Conservation (phyloP, 495 filamentous ascomycete genomes). For the Aspergillus diversus region DNA sequence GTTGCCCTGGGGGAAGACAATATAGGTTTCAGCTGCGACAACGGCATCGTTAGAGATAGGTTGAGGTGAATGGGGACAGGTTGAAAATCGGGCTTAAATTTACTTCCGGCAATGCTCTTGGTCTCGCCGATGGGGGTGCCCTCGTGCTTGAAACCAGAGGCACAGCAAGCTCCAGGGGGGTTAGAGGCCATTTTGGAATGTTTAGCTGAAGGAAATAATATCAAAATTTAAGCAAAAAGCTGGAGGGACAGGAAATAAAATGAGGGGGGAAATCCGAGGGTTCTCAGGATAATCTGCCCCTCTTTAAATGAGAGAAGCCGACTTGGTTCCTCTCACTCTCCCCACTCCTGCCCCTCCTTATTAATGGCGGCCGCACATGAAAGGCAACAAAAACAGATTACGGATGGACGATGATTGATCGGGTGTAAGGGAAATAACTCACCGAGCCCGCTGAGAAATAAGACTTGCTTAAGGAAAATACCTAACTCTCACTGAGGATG, state of each 20-base stretch:
- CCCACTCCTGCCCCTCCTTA: constrained; percentile 7
- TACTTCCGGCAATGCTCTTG: constrained; percentile 46
- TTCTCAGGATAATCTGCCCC: constrained; percentile 5
- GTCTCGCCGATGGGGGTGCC: constrained; percentile 45
- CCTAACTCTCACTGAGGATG: not conserved
- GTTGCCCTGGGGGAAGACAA: constrained; percentile 45
- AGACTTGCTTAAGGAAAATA: not conserved
- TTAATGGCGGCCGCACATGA: not conserved
- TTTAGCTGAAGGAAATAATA: no score
- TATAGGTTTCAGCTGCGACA: constrained; percentile 44
- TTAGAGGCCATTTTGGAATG: constrained; percentile 58
- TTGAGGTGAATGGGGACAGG: constrained; percentile 34
- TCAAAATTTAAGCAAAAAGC: not conserved
- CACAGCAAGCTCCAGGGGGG: constrained; percentile 59
- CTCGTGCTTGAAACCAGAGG: constrained; percentile 56
- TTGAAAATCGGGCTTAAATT: constrained; percentile 17
- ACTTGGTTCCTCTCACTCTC: not conserved
- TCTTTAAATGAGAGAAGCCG: constrained; percentile 4
- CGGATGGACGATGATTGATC: not conserved
- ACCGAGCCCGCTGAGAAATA: not conserved
- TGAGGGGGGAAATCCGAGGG: not conserved
- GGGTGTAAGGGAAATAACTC: not conserved
- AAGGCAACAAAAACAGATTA: no score
- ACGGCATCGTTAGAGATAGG: constrained; percentile 5
- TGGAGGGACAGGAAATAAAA: not conserved